Conservation (phyloP, 2,329 filamentous ascomycete genomes). For the Myriosclerotinia duriaeana region DNA sequence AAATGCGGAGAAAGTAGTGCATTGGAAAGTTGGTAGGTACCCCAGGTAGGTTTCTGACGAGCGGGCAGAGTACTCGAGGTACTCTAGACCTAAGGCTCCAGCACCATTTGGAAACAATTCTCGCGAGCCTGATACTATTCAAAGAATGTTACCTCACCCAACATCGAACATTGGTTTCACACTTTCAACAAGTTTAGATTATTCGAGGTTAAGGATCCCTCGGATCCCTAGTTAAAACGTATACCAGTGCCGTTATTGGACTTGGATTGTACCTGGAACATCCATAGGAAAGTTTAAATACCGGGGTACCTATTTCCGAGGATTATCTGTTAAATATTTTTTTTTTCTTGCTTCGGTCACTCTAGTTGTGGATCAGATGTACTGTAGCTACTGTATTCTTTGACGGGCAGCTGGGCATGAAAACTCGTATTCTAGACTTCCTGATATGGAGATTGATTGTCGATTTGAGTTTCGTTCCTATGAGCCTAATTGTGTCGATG, state of each 20-base stretch:
- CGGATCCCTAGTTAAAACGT: neutral
- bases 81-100: neutral
- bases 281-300: neutral
- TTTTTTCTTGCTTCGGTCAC: neutral
- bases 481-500: too few species aligned
- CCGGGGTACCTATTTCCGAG: neutral
- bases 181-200: neutral
- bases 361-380: conserved; percentile 9
- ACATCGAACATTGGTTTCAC: conserved; percentile 6
- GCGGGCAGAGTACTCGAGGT: neutral
- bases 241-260: neutral
- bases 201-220: neutral
- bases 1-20: neutral
- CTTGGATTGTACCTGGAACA: conserved; percentile 1
- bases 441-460: conserved; percentile 11
- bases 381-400: neutral
- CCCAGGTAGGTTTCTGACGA: neutral
- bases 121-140: neutral
- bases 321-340: neutral
- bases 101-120: neutral
- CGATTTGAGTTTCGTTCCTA: neutral
- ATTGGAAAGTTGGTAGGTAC: neutral
- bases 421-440: conserved; percentile 13
- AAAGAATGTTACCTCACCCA: neutral
- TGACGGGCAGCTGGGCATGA: conserved; percentile 10